phyloP scores from a whole-genome alignment of 2,329 filamentous ascomycete genomes.

The Colletotrichum phormii region DNA sequence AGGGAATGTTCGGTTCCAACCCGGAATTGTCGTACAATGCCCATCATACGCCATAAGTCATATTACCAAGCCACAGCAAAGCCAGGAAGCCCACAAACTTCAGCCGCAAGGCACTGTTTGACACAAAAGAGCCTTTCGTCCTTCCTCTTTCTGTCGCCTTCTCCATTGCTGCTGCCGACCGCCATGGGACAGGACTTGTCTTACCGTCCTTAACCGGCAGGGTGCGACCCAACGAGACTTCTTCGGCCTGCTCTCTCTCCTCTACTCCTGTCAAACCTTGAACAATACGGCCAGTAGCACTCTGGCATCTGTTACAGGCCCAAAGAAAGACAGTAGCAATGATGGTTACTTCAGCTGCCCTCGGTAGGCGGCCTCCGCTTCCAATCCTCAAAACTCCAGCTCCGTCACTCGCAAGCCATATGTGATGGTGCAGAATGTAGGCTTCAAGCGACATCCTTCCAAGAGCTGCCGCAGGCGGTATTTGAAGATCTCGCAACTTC shows the following conservation, averaged over 20 bases:
- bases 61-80: slow-evolving; percentile 34
- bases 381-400: slow-evolving; percentile 56
- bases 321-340: slow-evolving; percentile 42
- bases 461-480: slow-evolving; percentile 60
- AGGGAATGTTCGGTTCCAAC: background rate
- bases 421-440: slow-evolving; percentile 67
- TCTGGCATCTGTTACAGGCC: slow-evolving; percentile 25
- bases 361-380: slow-evolving; percentile 6
- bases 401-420: slow-evolving; percentile 68
- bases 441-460: slow-evolving; percentile 65
- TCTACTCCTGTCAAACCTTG: slow-evolving; percentile 13
- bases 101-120: background rate
- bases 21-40: background rate
- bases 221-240: slow-evolving; percentile 10
- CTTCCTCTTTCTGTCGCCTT: background rate
- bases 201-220: slow-evolving; percentile 23
- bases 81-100: slow-evolving; percentile 25
- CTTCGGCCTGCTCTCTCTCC: background rate
- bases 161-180: slow-evolving; percentile 7
- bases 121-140: background rate
- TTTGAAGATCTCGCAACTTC: slow-evolving; percentile 55
- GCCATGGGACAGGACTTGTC: slow-evolving; percentile 27
- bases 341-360: slow-evolving; percentile 37
- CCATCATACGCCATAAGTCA: slow-evolving; percentile 30
- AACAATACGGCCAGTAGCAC: slow-evolving; percentile 17